These are phyloP conservation scores for Chlorophyllum brunneum DNA, from an alignment of 768 basidiomycete species.

Conservation along the genomic window DNA sequence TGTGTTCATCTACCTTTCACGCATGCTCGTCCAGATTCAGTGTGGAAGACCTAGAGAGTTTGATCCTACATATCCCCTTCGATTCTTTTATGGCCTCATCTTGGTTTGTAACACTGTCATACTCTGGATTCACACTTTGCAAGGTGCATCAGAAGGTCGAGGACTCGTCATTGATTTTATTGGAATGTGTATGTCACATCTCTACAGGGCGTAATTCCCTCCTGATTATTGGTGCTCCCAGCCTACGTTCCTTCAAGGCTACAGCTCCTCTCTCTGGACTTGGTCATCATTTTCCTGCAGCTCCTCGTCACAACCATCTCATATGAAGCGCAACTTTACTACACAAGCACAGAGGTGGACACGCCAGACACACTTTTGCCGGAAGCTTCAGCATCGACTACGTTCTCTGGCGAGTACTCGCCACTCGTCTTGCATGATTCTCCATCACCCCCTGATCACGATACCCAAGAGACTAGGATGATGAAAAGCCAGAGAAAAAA, in stretches of 20 bases:
- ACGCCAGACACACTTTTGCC: constrained; percentile 35
- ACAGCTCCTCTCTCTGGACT: constrained; percentile 64
- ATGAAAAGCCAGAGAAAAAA: constrained; percentile 22
- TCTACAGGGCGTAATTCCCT: not conserved
- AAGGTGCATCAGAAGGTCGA: constrained; percentile 52
- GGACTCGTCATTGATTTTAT: constrained; percentile 74
- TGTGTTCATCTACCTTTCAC: constrained; percentile 49
- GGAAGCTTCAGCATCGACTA: constrained; percentile 17
- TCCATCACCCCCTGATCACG: constrained; percentile 17
- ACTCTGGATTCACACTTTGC: constrained; percentile 57
- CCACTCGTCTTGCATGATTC: constrained; percentile 4
- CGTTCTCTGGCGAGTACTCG: constrained; percentile 4
- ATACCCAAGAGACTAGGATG: constrained; percentile 11
- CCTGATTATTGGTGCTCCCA: constrained; percentile 19
- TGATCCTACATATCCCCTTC: constrained; percentile 60
- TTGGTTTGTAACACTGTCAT: constrained; percentile 54
- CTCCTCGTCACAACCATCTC: constrained; percentile 62
- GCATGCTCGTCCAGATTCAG: constrained; percentile 59
- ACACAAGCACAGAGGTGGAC: constrained; percentile 33
- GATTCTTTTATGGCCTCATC: constrained; percentile 61
- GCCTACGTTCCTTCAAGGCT: constrained; percentile 60
- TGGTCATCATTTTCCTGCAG: constrained; percentile 65
- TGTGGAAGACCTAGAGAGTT: constrained; percentile 66
- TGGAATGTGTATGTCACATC: constrained; percentile 56
- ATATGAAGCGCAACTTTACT: constrained; percentile 53